Base-by-base conservation (phyloP, 176 grass and related monocot species). In the Oryza brachyantha region DNA sequence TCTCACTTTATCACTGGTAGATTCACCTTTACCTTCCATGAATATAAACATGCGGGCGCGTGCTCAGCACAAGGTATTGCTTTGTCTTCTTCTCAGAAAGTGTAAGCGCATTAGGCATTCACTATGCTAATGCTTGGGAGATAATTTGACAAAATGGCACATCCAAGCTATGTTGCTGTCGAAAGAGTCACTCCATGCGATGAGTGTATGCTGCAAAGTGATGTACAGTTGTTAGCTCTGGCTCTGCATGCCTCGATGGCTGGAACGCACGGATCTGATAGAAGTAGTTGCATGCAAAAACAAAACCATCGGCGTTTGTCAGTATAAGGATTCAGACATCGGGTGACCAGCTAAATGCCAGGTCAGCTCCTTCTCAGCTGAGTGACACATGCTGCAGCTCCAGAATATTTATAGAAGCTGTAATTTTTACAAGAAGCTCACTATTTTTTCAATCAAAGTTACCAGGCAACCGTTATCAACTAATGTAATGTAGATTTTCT, bases 161-260 rank as follows among this genome's bases (percentile, higher is more conserved):
- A 45, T 27, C 12, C 11, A 58, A 42, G 2, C n/a, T 82, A n/a
- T 27, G 55, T 37, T 82, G 22, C 10, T 12, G 70, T 13, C 21
- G 2, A 27, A 74, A 29, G 41, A 73, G 9, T 42, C 70, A 66
- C 34, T 37, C 70, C 59, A 52, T 55, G 58, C 11, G 0, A 73
- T 73, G 29, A 16, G 31, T 19, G 60, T 12, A 3, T n/a, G 31
- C n/a, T n/a, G n/a, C n/a, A n/a, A n/a, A 40, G 31, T 16, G 61
- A 55, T 57, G 34, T 65, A 67, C 46, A 42, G 35, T 64, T 58
- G 45, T 41, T 75, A 55, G 35, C 66, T 74, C 52, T 79, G 37
- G 2, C 1, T 43, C 46, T 7, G 46, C 66, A 42, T 70, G 67
- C 46, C 65, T 69, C 65, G 68, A 19, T 38, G 32, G 22, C 7